Percentiles rank a stretch among this genome's conserved stretches.
Conservation (phyloP, 768 basidiomycete species). For the Lactarius trivialis region DNA sequence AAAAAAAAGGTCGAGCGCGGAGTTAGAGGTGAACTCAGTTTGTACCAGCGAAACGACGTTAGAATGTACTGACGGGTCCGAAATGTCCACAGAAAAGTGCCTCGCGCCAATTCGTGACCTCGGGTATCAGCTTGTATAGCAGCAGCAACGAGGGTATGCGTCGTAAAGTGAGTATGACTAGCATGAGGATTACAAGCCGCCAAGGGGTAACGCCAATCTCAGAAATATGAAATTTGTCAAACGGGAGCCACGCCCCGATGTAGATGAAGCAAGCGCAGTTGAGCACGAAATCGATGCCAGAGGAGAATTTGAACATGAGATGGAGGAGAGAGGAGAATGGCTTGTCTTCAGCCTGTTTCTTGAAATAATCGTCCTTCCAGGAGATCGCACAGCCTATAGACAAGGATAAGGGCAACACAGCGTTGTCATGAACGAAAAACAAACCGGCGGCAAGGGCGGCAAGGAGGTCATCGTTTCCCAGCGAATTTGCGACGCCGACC, state of each 20-base stretch:
- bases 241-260: conserved; percentile 83
- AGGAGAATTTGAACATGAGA: conserved; percentile 82
- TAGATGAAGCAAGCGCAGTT: conserved; percentile 80
- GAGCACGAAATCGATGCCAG: conserved; percentile 82
- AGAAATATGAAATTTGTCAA: conserved; percentile 47
- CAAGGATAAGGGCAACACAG: not conserved
- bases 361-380: conserved; percentile 78
- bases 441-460: conserved; percentile 80
- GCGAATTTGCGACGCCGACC: conserved; percentile 68
- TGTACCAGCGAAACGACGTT: not conserved
- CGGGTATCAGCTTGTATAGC: conserved; percentile 81
- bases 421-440: conserved; percentile 5
- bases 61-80: conserved; percentile 38
- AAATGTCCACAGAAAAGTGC: conserved; percentile 92
- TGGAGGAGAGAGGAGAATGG: conserved; percentile 88
- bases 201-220: conserved; percentile 60
- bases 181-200: conserved; percentile 62
- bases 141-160: conserved; percentile 74
- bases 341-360: conserved; percentile 73
- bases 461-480: conserved; percentile 84
- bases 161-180: conserved; percentile 65
- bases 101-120: conserved; percentile 78
- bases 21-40: not conserved
- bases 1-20: not conserved
- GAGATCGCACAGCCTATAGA: conserved; percentile 76